Evolutionary conservation across 1,139 yeast genomes (phyloP), one percentile per base, ranked within the genome.

Genomic region (Blastobotrys indianensis): DNA sequence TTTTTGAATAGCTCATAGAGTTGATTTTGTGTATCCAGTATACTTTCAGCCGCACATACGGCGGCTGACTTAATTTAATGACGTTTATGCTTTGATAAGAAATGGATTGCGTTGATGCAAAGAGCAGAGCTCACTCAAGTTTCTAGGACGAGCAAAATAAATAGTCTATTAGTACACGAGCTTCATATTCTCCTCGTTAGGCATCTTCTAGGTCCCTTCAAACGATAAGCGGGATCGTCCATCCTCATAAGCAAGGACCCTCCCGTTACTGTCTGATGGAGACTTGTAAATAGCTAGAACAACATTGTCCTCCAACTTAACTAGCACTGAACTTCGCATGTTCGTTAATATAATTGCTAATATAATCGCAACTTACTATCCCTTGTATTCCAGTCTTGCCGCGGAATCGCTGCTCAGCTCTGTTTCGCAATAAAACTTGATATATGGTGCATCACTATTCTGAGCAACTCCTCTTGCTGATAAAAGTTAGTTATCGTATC

Each of bases 391-490:
- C 10, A 49, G 47, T 20, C 48, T 45, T 28, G 42, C 47, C 17
- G 43, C 47, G 31, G 42, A 49, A 25, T 10, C 39, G 16, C 41
- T 39, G 13, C 34, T 41, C 45, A 25, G 12, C 36, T 16, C 48
- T 37, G 23, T 32, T 45, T 40, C 44, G 44, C 40, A 49, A 34
- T 42, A 49, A 55, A 52, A 53, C 32, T 52, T 57, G 25, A 59
- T 45, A 34, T 52, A 48, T 3, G 62, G 60, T 4, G 59, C 61
- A 42, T 61, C 63, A 2, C 50, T 52, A 40, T 59, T 54, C 33
- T 47, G 34, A n/a, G 64, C 64, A 7, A 49, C 52, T 2, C 64
- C 64, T 7, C 59, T 51, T 4, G 49, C 56, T 51, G 23, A 17
- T 6, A 31, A 5, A 9, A 39, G 28, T 32, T 13, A 32, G 37